These are phyloP conservation scores for Ceratocystis papillata DNA, from an alignment of 2,329 filamentous ascomycete species.

Conservation along the genomic window DNA sequence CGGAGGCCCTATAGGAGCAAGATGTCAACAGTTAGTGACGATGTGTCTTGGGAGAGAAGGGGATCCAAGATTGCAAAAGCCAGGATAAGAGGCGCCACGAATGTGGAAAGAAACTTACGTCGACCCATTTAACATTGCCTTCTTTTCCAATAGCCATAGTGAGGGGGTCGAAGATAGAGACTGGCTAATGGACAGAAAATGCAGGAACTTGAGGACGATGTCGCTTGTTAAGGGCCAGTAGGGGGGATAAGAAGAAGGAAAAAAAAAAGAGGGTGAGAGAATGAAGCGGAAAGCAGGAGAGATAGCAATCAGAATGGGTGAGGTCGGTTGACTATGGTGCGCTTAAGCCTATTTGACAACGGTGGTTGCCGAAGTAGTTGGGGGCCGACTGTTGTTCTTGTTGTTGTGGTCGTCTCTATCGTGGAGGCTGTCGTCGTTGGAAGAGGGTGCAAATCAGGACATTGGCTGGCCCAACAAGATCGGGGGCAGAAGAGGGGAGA, in stretches of 20 bases:
- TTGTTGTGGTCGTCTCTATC: neutral
- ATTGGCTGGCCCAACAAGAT: neutral
- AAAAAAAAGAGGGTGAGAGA: neutral
- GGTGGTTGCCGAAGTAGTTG: too few relatives aligned
- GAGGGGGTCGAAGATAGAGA: neutral
- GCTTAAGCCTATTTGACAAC: neutral
- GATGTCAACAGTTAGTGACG: constrained; percentile 2
- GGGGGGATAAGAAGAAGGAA: neutral
- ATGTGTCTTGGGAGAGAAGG: neutral
- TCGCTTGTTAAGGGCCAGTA: neutral
- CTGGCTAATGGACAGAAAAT: neutral
- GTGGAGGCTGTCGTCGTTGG: neutral
- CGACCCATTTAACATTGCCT: constrained; percentile 49
- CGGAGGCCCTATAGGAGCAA: constrained; percentile 39
- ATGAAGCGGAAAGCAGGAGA: neutral
- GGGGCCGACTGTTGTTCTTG: too few relatives aligned
- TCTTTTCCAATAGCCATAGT: constrained; percentile 37
- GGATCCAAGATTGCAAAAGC: neutral
- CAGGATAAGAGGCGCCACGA: neutral
- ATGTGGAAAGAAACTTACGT: constrained; percentile 36
- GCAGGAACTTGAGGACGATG: neutral
- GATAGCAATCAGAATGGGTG: too few relatives aligned
- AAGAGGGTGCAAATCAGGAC: neutral
- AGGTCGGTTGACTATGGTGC: too few relatives aligned
- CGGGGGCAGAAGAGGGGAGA: neutral